Base-by-base conservation (phyloP, 306 rosid genomes). In the Carpinus fangiana region DNA sequence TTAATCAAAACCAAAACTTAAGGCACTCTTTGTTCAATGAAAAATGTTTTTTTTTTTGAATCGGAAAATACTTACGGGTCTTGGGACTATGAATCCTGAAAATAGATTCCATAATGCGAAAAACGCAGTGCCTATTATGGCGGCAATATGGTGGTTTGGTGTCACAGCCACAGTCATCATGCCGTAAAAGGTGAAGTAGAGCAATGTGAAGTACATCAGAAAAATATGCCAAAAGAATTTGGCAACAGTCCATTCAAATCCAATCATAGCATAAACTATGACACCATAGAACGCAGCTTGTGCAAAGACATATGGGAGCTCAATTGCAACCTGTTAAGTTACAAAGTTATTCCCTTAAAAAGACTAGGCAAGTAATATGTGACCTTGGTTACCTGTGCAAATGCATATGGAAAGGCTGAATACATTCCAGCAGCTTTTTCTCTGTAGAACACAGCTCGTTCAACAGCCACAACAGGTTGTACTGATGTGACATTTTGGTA, bases 371-470 rank as follows among this genome's bases (percentile, higher is more conserved):
- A 1, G 2, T 31, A 31, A 31, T 31, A 31, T 31, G 34, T 31
- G 34, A 31, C 34, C 34, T 2, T 31, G 34, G 2, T 2, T 31
- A 84, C 90, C 89, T 89, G 90, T 62, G 90, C 73, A 73, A 87
- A 78, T 64, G 93, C 93, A 80, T 87, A 90, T 73, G 91, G 86
- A 56, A 87, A 76, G 28, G 90, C 86, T 34, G 93, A 90, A 73
- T 84, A 87, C 90, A 90, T 84, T 72, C 90, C 91, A 2, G 93
- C 91, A 7, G 91, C 91, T 50, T 73, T 84, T 84, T 90, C 93
- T 73, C 91, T 74, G 28, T 90, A 85, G 75, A 87, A 87, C 45
- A 90, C 93, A 6, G 85, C 78, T 71, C 90, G 77, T 80, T 90
- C 90, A 43, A 87, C 84, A 0, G 86, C 86, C 28, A 90, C 77